Evolutionary conservation across 768 basidiomycete genomes (phyloP).

Genomic region (Tricholoma terreum): DNA sequence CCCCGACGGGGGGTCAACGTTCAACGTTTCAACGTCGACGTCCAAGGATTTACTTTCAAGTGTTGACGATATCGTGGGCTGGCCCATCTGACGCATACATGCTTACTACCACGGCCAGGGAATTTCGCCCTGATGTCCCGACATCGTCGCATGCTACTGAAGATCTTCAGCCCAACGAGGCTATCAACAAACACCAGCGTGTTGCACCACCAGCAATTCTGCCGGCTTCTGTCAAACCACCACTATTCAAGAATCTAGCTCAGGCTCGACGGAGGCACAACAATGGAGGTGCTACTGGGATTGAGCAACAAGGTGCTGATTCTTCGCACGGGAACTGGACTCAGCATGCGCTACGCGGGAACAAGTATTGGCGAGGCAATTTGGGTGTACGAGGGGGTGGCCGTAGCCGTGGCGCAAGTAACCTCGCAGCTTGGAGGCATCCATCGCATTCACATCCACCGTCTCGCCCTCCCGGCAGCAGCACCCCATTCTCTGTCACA

Average conservation of each 20-base stretch:
- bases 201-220: constrained; percentile 12
- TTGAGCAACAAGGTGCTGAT: background rate
- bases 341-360: constrained; percentile 4
- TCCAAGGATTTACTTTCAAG: too few relatives aligned
- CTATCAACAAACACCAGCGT: constrained; percentile 12
- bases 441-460: background rate
- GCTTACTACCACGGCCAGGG: background rate
- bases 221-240: background rate
- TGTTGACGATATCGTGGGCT: too few relatives aligned
- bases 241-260: background rate
- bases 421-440: background rate
- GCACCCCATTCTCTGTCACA: too few relatives aligned
- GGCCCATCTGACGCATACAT: background rate
- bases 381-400: background rate
- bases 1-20: too few relatives aligned
- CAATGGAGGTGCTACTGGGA: background rate
- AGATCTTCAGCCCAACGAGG: constrained; percentile 20
- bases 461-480: background rate
- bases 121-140: background rate
- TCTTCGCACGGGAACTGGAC: background rate
- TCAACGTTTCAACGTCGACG: too few relatives aligned
- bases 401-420: background rate
- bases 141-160: constrained; percentile 1
- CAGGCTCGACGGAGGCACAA: background rate
- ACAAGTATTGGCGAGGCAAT: constrained; percentile 1